phyloP scores from a whole-genome alignment of 192 early-diverging fungal genomes.

The Coemansia sp. region DNA sequence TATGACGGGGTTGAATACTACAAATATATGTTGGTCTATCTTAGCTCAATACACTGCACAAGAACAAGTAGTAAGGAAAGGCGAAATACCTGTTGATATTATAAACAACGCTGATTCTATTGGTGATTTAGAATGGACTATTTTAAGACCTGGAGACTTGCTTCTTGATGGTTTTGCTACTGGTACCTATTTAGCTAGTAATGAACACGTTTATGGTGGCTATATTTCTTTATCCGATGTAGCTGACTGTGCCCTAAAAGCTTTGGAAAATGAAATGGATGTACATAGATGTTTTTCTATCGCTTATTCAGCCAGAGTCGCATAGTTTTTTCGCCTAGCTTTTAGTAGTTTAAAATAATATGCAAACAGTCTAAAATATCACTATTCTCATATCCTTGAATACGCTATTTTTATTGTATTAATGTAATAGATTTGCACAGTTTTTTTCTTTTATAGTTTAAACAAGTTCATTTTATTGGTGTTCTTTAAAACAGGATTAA shows the following conservation, averaged over 20 bases:
- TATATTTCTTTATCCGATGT: conserved; percentile 27
- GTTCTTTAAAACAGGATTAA: too few relatives aligned
- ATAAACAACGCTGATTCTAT: too few relatives aligned
- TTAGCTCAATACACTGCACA: conserved; percentile 32
- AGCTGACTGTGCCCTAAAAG: conserved; percentile 32
- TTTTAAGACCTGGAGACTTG: conserved; percentile 22
- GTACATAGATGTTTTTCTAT: conserved; percentile 28
- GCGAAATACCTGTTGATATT: neutral
- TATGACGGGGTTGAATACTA: neutral
- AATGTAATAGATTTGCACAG: too few relatives aligned
- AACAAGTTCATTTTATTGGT: too few relatives aligned
- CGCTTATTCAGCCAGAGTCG: conserved; percentile 36
- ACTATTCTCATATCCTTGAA: too few relatives aligned
- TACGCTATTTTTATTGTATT: too few relatives aligned
- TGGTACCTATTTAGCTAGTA: conserved; percentile 33
- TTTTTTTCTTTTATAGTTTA: too few relatives aligned
- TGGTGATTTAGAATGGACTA: conserved; percentile 23
- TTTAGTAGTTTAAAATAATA: too few relatives aligned
- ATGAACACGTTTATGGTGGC: conserved; percentile 34
- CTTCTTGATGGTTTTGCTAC: conserved; percentile 16
- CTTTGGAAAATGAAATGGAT: conserved; percentile 37
- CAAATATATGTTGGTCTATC: conserved; percentile 28
- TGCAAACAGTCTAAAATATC: too few relatives aligned
- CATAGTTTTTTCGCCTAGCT: too few relatives aligned
- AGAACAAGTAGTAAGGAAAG: conserved; percentile 11